Conservation (phyloP, 371 early-diverging fungal species). For the Actinomucor elegans region DNA sequence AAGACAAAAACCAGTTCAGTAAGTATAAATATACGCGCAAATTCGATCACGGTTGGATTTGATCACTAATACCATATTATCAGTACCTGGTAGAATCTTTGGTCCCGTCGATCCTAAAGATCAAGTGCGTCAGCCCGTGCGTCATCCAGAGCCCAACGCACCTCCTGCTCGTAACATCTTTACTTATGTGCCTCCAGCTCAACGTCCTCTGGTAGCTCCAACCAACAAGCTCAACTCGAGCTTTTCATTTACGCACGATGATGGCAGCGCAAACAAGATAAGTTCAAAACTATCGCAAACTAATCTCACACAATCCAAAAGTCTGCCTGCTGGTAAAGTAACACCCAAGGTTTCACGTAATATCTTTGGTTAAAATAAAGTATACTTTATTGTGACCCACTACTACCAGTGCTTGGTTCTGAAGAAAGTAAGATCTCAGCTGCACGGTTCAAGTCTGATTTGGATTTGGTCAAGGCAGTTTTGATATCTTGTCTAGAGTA, state of each 20-base stretch:
- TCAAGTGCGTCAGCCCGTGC: conserved; percentile 27
- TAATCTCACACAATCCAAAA: neutral
- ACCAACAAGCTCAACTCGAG: conserved; percentile 31
- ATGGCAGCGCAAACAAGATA: conserved; percentile 3
- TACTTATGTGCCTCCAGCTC: conserved; percentile 38
- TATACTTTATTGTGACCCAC: conserved; percentile 2
- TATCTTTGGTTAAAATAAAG: conserved; percentile 5
- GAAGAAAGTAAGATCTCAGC: conserved; percentile 33
- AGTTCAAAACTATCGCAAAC: neutral
- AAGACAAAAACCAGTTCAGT: neutral
- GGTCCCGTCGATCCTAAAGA: conserved; percentile 44
- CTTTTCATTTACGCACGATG: conserved; percentile 32
- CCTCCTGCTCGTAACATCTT: conserved; percentile 42
- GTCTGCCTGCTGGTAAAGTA: conserved; percentile 7
- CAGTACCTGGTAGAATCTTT: conserved; percentile 41
- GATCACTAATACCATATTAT: too few relatives aligned
- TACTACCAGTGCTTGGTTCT: conserved; percentile 9
- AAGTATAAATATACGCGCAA: too few relatives aligned
- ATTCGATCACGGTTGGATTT: too few relatives aligned
- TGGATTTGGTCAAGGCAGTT: conserved; percentile 42
- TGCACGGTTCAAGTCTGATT: conserved; percentile 52
- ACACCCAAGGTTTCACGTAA: conserved; percentile 1
- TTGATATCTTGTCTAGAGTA: conserved; percentile 45
- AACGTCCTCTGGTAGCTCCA: conserved; percentile 31
- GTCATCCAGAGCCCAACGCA: conserved; percentile 24